phyloP scores from a whole-genome alignment of 1,139 yeast species.

The Protomyces arabidopsidicola region DNA sequence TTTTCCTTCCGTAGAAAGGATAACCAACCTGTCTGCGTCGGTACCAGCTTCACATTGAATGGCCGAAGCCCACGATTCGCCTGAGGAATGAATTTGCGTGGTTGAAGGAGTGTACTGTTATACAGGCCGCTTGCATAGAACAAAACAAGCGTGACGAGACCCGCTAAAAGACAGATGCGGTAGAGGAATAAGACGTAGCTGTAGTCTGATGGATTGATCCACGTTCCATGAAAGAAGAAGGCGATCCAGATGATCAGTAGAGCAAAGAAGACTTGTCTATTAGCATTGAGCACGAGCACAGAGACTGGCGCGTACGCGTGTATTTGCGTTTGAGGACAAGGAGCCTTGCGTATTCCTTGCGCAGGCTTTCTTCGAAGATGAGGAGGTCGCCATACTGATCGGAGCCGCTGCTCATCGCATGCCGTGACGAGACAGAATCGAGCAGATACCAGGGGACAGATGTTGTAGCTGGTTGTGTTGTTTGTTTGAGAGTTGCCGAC shows the following conservation, averaged over 20 bases:
- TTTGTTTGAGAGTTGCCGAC: background rate
- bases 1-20: background rate
- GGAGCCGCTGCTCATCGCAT: background rate
- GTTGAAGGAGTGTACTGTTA: slow-evolving; percentile 20
- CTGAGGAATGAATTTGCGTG: slow-evolving; percentile 28
- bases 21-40: slow-evolving; percentile 19
- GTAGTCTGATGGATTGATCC: slow-evolving; percentile 7
- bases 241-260: slow-evolving; percentile 20
- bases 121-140: slow-evolving; percentile 28
- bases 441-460: no score
- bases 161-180: slow-evolving; percentile 21
- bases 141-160: slow-evolving; percentile 23
- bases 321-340: slow-evolving; percentile 16
- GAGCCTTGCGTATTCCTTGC: slow-evolving; percentile 24
- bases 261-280: slow-evolving; percentile 16
- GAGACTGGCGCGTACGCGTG: background rate
- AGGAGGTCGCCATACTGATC: slow-evolving; percentile 25
- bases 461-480: background rate
- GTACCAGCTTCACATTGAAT: slow-evolving; percentile 26
- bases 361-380: slow-evolving; percentile 27
- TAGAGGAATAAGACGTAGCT: slow-evolving; percentile 24
- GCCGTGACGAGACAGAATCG: background rate
- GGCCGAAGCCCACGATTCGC: slow-evolving; percentile 27
- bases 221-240: slow-evolving; percentile 10
- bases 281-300: background rate